phyloP scores from a whole-genome alignment of 768 basidiomycete species.

The Kondoa subrosea region DNA sequence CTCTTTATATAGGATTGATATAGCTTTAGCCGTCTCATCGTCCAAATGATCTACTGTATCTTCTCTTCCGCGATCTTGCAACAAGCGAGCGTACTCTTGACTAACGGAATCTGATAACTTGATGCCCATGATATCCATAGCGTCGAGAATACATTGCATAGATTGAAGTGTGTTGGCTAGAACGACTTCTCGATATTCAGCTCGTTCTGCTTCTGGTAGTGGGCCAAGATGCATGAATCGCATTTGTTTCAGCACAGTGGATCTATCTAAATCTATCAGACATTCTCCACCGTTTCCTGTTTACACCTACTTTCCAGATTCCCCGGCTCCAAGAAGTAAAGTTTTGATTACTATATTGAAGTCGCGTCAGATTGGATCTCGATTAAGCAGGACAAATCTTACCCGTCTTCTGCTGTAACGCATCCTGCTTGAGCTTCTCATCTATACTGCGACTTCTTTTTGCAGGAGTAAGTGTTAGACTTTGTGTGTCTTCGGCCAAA shows the following conservation, averaged over 20 bases:
- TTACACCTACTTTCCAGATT: background rate
- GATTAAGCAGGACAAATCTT: no score
- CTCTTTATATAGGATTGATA: background rate
- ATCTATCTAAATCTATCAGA: no score
- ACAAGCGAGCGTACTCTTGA: no score
- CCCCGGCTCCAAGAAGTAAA: background rate
- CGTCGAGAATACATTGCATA: no score
- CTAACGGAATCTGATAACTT: no score
- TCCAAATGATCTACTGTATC: no score
- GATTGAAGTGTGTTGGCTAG: background rate
- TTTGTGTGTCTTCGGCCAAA: background rate
- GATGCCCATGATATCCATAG: no score
- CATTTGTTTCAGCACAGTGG: background rate
- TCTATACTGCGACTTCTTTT: background rate
- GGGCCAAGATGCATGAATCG: background rate
- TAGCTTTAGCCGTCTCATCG: background rate
- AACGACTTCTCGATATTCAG: background rate
- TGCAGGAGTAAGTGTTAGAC: background rate
- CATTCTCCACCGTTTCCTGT: no score
- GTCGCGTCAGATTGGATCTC: no score
- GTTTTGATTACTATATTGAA: background rate
- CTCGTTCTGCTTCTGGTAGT: background rate
- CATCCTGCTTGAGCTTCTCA: no score
- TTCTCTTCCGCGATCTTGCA: no score
- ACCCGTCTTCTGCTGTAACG: no score